Percentiles rank a stretch among this genome's conserved stretches.
Conservation (phyloP, 148 eudicot species). For the Chenopodium album region DNA sequence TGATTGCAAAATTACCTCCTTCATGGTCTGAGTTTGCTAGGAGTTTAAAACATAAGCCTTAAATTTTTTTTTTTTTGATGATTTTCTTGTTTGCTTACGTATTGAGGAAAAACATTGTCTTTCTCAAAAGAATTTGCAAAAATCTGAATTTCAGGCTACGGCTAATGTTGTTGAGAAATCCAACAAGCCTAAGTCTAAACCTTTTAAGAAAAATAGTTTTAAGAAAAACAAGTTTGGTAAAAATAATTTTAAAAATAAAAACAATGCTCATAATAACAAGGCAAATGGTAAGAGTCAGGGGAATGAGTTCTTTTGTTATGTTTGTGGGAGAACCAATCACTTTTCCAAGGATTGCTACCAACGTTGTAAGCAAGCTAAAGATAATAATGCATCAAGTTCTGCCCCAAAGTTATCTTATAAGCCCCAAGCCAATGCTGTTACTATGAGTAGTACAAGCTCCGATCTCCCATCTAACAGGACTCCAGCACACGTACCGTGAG, state of each 20-base stretch:
- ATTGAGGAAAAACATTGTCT: constrained; percentile 9
- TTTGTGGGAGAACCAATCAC: constrained; percentile 10
- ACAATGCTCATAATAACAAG: neutral
- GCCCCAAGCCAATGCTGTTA: constrained; percentile 2
- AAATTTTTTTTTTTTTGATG: no score
- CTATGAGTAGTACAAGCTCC: neutral
- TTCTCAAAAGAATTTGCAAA: neutral
- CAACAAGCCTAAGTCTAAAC: neutral
- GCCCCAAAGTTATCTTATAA: no score
- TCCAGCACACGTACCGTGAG: constrained; percentile 9
- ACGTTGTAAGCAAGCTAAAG: neutral
- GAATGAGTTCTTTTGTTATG: neutral
- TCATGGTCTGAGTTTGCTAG: no score
- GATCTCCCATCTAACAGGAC: neutral
- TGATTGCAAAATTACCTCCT: no score
- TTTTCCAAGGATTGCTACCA: neutral
- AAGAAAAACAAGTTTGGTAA: neutral
- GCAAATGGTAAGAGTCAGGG: constrained; percentile 1
- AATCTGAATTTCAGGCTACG: constrained; percentile 2
- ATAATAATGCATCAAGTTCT: no score
- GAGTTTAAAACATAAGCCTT: no score
- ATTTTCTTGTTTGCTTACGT: neutral
- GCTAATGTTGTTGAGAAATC: neutral
- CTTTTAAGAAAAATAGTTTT: neutral
- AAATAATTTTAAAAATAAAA: neutral